phyloP scores from a whole-genome alignment of 345 rosid genomes.

The Rhodomyrtus tomentosa region DNA sequence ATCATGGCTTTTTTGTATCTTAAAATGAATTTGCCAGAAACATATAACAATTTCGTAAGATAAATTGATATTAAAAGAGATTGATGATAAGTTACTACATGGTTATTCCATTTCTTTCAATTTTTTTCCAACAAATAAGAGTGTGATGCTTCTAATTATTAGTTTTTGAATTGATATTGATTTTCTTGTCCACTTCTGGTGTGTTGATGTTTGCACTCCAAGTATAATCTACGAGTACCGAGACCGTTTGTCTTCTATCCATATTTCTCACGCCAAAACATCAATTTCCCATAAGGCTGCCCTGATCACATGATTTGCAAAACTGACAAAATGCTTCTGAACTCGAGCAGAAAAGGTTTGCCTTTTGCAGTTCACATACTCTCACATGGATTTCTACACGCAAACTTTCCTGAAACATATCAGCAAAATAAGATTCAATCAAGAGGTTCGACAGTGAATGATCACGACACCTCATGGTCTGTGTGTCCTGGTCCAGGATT shows the following conservation, averaged over 20 bases:
- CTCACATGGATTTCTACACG: neutral
- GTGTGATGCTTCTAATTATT: neutral
- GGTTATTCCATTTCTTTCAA: no score
- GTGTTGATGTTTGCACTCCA: neutral
- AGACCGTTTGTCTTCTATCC: neutral
- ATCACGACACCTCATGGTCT: neutral
- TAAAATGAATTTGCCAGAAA: no score
- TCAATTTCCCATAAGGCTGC: neutral
- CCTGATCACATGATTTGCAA: neutral
- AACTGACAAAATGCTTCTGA: neutral
- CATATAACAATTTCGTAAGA: no score
- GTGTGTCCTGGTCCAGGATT: neutral
- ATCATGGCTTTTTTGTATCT: no score
- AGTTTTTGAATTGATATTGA: neutral
- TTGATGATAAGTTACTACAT: no score
- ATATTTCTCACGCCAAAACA: neutral
- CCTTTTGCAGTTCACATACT: neutral
- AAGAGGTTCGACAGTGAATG: neutral
- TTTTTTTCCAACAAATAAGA: neutral
- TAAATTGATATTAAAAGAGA: no score
- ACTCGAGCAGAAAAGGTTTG: neutral
- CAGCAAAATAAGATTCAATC: neutral
- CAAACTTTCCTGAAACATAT: neutral
- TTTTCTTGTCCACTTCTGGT: neutral
- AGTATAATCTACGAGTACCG: neutral